Conservation (phyloP, 2,329 filamentous ascomycete species). For the Chalaropsis thielavioides region DNA sequence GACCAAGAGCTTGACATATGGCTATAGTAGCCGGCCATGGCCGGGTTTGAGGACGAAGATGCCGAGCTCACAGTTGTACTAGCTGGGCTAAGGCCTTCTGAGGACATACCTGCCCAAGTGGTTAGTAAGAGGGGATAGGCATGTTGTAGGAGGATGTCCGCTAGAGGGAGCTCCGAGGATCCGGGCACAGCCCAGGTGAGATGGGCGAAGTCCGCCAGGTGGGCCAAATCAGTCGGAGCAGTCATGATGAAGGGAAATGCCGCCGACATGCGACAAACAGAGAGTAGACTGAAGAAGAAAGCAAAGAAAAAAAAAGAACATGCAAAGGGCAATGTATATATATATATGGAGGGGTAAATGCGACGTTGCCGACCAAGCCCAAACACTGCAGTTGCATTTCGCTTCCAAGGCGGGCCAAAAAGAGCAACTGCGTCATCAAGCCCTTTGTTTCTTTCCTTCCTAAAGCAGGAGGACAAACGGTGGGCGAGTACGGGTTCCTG, state of each 20-base stretch:
- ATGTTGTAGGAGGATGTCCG: neutral
- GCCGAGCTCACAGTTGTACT: conserved; percentile 42
- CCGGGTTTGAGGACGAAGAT: conserved; percentile 37
- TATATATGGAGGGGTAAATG: neutral
- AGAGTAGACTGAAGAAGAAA: neutral
- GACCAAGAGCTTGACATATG: conserved; percentile 46
- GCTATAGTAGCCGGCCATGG: conserved; percentile 31
- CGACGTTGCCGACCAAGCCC: neutral
- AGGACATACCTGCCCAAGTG: conserved; percentile 30
- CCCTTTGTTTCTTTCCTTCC: neutral
- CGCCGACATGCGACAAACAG: too few species aligned
- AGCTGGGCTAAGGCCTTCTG: conserved; percentile 48
- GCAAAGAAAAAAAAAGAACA: neutral
- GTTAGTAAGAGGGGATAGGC: conserved; percentile 9
- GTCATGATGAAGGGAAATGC: neutral
- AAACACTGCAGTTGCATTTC: neutral
- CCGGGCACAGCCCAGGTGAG: neutral
- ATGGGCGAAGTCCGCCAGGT: neutral
- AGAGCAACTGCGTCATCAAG: neutral
- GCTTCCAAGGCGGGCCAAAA: neutral
- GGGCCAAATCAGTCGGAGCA: neutral
- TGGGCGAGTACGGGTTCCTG: neutral
- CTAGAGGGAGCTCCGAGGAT: neutral
- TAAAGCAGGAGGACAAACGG: neutral
- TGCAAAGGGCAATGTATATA: too few species aligned